Conservation (phyloP, 805 yeast genomes). For the Torulaspora maleeae region DNA sequence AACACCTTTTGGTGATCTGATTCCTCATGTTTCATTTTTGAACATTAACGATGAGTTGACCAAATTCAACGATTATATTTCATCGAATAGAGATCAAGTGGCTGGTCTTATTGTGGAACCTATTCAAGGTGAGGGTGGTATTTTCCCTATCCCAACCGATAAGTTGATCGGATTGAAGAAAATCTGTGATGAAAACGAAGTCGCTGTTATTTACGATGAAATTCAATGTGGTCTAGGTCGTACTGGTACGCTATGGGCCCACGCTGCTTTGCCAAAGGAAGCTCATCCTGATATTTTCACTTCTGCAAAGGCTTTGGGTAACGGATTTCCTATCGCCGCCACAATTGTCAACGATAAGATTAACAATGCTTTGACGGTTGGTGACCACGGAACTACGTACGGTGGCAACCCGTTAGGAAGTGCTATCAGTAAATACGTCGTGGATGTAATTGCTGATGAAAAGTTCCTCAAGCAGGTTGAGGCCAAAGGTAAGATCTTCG, state of each 20-base stretch:
- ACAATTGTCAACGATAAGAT: slow-evolving; percentile 80
- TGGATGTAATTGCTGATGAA: slow-evolving; percentile 58
- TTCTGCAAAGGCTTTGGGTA: slow-evolving; percentile 93
- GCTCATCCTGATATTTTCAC: slow-evolving; percentile 95
- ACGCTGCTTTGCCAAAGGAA: slow-evolving; percentile 60
- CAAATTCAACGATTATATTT: slow-evolving; percentile 22
- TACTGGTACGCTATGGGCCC: slow-evolving; percentile 92
- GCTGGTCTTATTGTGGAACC: slow-evolving; percentile 96
- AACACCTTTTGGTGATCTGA: slow-evolving; percentile 81
- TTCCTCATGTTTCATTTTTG: slow-evolving; percentile 70
- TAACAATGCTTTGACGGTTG: slow-evolving; percentile 67
- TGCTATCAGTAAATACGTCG: slow-evolving; percentile 71
- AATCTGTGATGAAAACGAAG: slow-evolving; percentile 64
- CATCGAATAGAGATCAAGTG: slow-evolving; percentile 36
- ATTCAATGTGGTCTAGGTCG: slow-evolving; percentile 96
- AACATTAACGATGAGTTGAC: slow-evolving; percentile 36
- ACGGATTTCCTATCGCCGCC: slow-evolving; percentile 95
- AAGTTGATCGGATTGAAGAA: slow-evolving; percentile 63
- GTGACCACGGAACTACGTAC: slow-evolving; percentile 97
- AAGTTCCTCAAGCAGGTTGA: slow-evolving; percentile 59
- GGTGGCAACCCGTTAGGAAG: slow-evolving; percentile 96
- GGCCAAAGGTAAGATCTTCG: slow-evolving; percentile 54
- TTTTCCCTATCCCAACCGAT: slow-evolving; percentile 58
- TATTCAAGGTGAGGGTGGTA: slow-evolving; percentile 97
- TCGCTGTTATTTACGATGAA: slow-evolving; percentile 84